phyloP scores from a whole-genome alignment of 768 basidiomycete species.

The Epithele typhae region DNA sequence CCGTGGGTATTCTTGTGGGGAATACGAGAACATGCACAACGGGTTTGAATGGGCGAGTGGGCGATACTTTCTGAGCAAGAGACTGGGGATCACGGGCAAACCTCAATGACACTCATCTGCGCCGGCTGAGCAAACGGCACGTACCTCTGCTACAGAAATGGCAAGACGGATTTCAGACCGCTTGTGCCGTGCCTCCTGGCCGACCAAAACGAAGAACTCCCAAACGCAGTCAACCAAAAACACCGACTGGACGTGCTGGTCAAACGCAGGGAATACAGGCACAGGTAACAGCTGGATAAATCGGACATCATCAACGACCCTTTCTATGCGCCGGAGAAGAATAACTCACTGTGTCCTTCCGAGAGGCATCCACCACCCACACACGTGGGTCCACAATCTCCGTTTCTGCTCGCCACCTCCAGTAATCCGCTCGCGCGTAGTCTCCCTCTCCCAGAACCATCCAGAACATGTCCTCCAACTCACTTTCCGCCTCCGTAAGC shows the following conservation, averaged over 20 bases:
- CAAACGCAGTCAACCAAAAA: conserved; percentile 73
- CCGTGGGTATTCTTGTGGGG: conserved; percentile 70
- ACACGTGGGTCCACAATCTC: conserved; percentile 44
- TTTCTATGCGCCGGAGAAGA: neutral
- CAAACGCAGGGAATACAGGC: conserved; percentile 38
- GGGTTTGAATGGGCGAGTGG: conserved; percentile 61
- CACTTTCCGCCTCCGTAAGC: conserved; percentile 60
- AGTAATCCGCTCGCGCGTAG: conserved; percentile 78
- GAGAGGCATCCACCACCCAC: conserved; percentile 51
- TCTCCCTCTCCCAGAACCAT: conserved; percentile 74
- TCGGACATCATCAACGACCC: neutral
- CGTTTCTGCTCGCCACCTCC: conserved; percentile 59
- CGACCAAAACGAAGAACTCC: conserved; percentile 77
- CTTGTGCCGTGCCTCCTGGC: conserved; percentile 56
- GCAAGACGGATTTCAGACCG: conserved; percentile 60
- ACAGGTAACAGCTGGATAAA: conserved; percentile 43
- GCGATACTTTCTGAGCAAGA: conserved; percentile 47
- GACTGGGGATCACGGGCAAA: conserved; percentile 34
- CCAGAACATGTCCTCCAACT: conserved; percentile 80
- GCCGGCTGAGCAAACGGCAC: too few relatives aligned
- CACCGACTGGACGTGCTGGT: conserved; percentile 40
- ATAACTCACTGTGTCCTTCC: conserved; percentile 38
- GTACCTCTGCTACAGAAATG: conserved; percentile 52
- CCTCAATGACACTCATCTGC: too few relatives aligned
- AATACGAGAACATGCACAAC: conserved; percentile 70